phyloP scores from a whole-genome alignment of 2,329 filamentous ascomycete species.

The Paramyrothecium sp. region DNA sequence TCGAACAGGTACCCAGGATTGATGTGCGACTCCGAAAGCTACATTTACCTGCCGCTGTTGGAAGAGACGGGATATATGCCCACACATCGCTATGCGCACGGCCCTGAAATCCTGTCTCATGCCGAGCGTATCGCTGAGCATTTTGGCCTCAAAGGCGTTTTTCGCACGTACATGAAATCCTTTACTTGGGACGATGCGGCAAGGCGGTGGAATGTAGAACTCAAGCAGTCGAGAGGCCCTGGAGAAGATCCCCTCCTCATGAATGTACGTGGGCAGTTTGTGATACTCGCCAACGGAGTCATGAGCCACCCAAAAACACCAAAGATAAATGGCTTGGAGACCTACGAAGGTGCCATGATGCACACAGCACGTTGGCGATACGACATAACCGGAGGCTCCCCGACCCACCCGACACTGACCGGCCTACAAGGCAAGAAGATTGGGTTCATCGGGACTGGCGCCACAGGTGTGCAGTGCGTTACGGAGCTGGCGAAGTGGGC shows the following conservation, averaged over 20 bases:
- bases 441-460: slow-evolving; percentile 48
- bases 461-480: slow-evolving; percentile 44
- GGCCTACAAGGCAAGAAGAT: slow-evolving; percentile 46
- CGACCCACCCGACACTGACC: slow-evolving; percentile 34
- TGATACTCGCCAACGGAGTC: slow-evolving; percentile 35
- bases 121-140: slow-evolving; percentile 38
- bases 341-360: slow-evolving; percentile 38
- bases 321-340: slow-evolving; percentile 35
- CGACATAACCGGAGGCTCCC: slow-evolving; percentile 36
- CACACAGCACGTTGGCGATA: slow-evolving; percentile 48
- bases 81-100: slow-evolving; percentile 42
- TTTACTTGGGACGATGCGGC: slow-evolving; percentile 44
- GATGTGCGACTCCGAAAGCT: slow-evolving; percentile 58
- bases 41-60: slow-evolving; percentile 57
- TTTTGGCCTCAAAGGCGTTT: slow-evolving; percentile 36
- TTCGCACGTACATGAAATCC: slow-evolving; percentile 38
- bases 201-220: slow-evolving; percentile 14
- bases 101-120: slow-evolving; percentile 41
- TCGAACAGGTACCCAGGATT: slow-evolving; percentile 51
- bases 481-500: slow-evolving; percentile 43
- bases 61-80: slow-evolving; percentile 62
- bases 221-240: neutral
- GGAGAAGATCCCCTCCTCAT: slow-evolving; percentile 7
- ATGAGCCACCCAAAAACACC: slow-evolving; percentile 39
- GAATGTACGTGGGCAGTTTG: slow-evolving; percentile 36